These are phyloP conservation scores for Camelina laxa DNA, from an alignment of 345 rosid genomes.

Conservation along the genomic window DNA sequence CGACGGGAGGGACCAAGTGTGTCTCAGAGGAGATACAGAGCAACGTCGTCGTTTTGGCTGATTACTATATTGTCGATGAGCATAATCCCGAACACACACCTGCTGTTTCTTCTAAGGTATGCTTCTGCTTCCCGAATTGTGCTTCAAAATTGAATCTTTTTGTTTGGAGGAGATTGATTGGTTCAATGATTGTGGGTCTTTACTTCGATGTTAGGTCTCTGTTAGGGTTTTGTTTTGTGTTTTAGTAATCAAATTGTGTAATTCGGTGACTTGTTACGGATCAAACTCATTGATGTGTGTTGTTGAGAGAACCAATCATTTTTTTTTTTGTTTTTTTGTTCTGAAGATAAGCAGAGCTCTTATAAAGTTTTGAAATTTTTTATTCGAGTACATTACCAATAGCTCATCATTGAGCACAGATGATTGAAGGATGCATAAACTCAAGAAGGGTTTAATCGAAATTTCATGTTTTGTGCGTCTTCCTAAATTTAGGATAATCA, in stretches of 20 bases:
- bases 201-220: neutral
- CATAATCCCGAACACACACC: constrained; percentile 52
- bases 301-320: no score
- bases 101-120: constrained; percentile 64
- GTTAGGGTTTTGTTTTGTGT: constrained; percentile 5
- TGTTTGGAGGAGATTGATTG: neutral
- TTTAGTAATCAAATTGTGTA: constrained; percentile 5
- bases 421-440: neutral
- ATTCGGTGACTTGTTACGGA: constrained; percentile 10
- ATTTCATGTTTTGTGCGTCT: constrained; percentile 3
- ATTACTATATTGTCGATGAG: constrained; percentile 76
- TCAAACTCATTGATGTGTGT: constrained; percentile 21
- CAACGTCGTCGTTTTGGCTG: constrained; percentile 82
- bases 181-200: constrained; percentile 10
- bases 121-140: neutral
- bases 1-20: constrained; percentile 82
- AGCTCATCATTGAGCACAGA: neutral
- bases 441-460: neutral
- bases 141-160: neutral
- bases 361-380: neutral
- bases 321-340: no score
- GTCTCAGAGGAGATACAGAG: constrained; percentile 89
- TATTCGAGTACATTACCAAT: neutral
- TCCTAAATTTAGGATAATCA: neutral
- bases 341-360: neutral